Evolutionary conservation across 768 basidiomycete species (phyloP).

Genomic region (Pleurotus cornucopiae): DNA sequence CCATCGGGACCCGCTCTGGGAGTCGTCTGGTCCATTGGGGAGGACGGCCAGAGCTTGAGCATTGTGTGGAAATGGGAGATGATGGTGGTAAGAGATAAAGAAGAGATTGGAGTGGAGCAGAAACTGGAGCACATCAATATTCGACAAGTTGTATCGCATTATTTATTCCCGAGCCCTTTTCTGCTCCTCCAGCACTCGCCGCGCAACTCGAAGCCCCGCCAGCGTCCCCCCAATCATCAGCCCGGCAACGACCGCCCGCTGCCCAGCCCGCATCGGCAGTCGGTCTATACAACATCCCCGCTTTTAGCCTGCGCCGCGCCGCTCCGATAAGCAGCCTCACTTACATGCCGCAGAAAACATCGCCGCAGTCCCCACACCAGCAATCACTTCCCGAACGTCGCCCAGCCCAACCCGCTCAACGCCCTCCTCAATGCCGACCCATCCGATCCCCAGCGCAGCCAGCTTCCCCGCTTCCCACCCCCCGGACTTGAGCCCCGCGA

Average conservation of each 20-base stretch:
- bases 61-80: not conserved
- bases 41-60: conserved; percentile 43
- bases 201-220: conserved; percentile 29
- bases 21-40: conserved; percentile 52
- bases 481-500: conserved; percentile 67
- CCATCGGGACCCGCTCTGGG: conserved; percentile 44
- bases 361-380: conserved; percentile 59
- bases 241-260: conserved; percentile 52
- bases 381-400: conserved; percentile 47
- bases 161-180: conserved; percentile 17
- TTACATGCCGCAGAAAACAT: conserved; percentile 53
- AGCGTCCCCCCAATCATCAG: conserved; percentile 51
- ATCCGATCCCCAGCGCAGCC: conserved; percentile 31
- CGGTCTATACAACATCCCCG: conserved; percentile 38
- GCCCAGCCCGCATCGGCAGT: conserved; percentile 45
- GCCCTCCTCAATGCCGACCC: conserved; percentile 41
- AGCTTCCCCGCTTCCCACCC: conserved; percentile 53
- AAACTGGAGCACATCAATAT: not conserved
- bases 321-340: conserved; percentile 15
- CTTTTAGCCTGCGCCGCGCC: too few relatives aligned
- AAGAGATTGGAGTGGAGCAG: conserved; percentile 4
- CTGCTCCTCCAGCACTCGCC: conserved; percentile 20
- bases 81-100: conserved; percentile 4
- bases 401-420: conserved; percentile 32
- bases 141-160: conserved; percentile 2